A percentile compares a stretch with the other conserved stretches of the same genome.
phyloP scores from a whole-genome alignment of 805 yeast genomes.

The Maudiozyma serrabonitensis region DNA sequence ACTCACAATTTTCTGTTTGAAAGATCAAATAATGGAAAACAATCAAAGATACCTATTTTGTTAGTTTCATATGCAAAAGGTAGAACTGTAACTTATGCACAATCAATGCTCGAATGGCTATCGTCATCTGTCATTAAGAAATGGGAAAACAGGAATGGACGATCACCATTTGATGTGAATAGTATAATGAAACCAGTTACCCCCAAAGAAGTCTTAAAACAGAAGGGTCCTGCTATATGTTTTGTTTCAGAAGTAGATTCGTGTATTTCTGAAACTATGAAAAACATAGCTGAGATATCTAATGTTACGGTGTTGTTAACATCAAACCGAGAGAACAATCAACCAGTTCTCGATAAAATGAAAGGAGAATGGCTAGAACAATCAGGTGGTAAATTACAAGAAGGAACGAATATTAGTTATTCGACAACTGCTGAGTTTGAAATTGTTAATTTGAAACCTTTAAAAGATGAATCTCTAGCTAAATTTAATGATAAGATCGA shows the following conservation, averaged over 20 bases:
- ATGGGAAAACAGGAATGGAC: constrained; percentile 62
- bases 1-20: constrained; percentile 54
- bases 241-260: constrained; percentile 67
- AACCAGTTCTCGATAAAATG: constrained; percentile 8
- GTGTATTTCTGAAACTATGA: constrained; percentile 42
- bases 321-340: constrained; percentile 25
- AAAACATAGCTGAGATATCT: constrained; percentile 50
- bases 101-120: constrained; percentile 94
- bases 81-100: constrained; percentile 68
- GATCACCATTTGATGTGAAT: constrained; percentile 66
- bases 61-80: constrained; percentile 73
- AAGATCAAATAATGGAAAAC: constrained; percentile 22
- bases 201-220: constrained; percentile 43
- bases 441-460: constrained; percentile 37
- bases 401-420: constrained; percentile 52
- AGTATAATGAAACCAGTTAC: constrained; percentile 48
- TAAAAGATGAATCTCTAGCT: constrained; percentile 42
- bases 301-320: constrained; percentile 68
- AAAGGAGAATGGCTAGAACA: constrained; percentile 40
- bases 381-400: constrained; percentile 38
- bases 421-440: constrained; percentile 32
- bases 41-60: constrained; percentile 52
- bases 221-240: constrained; percentile 67
- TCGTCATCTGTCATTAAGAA: constrained; percentile 72
- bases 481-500: constrained; percentile 39